Evolutionary conservation across 2,329 filamentous ascomycete species (phyloP), one percentile per base, ranked within the genome.

Genomic region (Botrytis cinerea): DNA sequence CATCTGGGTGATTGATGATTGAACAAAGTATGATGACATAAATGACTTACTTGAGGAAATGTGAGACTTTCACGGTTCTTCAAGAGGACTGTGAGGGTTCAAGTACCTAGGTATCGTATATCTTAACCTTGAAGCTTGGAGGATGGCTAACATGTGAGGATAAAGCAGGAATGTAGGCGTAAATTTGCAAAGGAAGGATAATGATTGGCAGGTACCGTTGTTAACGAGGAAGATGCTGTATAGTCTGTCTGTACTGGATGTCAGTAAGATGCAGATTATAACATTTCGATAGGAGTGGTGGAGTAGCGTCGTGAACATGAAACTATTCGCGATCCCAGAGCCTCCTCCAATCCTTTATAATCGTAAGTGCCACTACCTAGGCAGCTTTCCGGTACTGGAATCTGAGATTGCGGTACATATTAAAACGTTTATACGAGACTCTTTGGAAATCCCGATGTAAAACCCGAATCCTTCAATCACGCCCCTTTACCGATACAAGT

Each of bases 21-120:
- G 61, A 63, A 28, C 40, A 20, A 20, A 28, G 25, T 32, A 63
- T 63, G 61, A 63, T 45, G 61, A 32, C 38, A 63, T 45, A 20
- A 63, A 63, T 63, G n/a, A 63, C 45, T 45, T 32, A 45, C n/a
- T 28, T 63, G 61, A 63, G 40, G 61, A 63, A 18, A 45, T 45
- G 61, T 63, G 61, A 63, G 40, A 63, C 61, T 63, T 16, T 63
- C 61, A 63, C 61, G 61, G 61, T 28, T 63, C 40, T 45, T 10
- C 43, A 32, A 18, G 40, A 63, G 61, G n/a, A 45, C 61, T 63
- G 61, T 63, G 61, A 63, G 40, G 40, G n/a, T 12, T 43, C n/a
- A 22, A 45, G 61, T 22, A 32, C 14, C 25, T 43, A 43, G 38
- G 38, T 28, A 62, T 20, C 60, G 25, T 28, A 28, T 62, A 25